phyloP scores from a whole-genome alignment of 805 yeast genomes.

The Candida caryicola region DNA sequence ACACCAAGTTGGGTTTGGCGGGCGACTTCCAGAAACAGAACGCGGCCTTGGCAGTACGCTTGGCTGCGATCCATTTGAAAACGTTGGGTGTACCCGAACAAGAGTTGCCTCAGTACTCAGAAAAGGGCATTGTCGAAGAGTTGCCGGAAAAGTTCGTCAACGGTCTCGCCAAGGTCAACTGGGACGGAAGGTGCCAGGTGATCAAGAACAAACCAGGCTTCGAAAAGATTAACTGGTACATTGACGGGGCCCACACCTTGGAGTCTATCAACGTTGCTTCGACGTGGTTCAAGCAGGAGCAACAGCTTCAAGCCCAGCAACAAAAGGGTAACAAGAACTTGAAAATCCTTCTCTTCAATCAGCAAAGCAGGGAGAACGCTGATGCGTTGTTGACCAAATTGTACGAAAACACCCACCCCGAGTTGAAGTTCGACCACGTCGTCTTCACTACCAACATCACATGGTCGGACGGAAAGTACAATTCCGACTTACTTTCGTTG shows the following conservation, averaged over 20 bases:
- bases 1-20: conserved; percentile 62
- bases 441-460: conserved; percentile 90
- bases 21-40: conserved; percentile 84
- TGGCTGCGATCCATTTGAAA: conserved; percentile 60
- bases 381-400: conserved; percentile 57
- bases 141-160: conserved; percentile 49
- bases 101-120: conserved; percentile 22
- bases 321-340: conserved; percentile 23
- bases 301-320: conserved; percentile 1
- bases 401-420: conserved; percentile 27
- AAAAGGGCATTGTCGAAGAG: conserved; percentile 14
- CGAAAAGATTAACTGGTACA: conserved; percentile 62
- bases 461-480: conserved; percentile 78
- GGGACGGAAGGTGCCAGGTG: conserved; percentile 97
- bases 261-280: conserved; percentile 86
- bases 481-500: conserved; percentile 79
- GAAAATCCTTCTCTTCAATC: conserved; percentile 76
- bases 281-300: conserved; percentile 59
- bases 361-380: conserved; percentile 85
- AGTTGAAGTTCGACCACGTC: conserved; percentile 65
- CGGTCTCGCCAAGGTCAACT: conserved; percentile 67
- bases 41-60: conserved; percentile 81
- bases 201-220: conserved; percentile 43
- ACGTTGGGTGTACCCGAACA: conserved; percentile 40
- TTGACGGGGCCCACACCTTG: conserved; percentile 95